Base-by-base conservation (phyloP, 495 filamentous ascomycete genomes). In the Endocarpon pusillum region DNA sequence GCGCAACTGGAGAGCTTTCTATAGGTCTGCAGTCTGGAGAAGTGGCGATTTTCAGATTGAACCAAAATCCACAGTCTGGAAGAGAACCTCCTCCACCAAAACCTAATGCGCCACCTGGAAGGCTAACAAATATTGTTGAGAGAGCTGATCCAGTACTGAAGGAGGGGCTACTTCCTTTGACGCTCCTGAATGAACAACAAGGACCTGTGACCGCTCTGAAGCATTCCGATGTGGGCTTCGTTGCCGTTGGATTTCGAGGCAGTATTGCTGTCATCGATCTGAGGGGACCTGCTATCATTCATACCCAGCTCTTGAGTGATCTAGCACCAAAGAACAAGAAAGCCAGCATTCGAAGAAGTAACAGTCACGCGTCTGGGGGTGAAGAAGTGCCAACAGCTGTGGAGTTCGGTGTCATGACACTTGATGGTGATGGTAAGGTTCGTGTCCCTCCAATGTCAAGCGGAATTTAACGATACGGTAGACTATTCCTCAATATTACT, bases 401-500 rank as follows among this genome's bases (percentile, higher is more conserved):
- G 8, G 81, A 94, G 52, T 97, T 96, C 59, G 83, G 81, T 38
- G 81, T 94, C 19, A 76, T 97, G 73, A 89, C 78, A 9, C 59
- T 94, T 14, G 89, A 96, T 28, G 81, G 78, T 0, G 87, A 94
- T 54, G 69, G 71, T 75, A 54, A 39, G 44, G 16, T 18, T 20
- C 19, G 1, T 10, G 9, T 28, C 14, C n/a, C 4, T 1, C 14
- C 12, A n/a, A 6, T 14, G 5, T 31, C 3, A 35, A n/a, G 23
- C 23, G 12, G 7, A n/a, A 32, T 27, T n/a, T 17, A 39, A 59
- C 32, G 4, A 32, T 20, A 31, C 19, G 36, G 8, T 34, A 70
- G 77, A 81, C 40, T 97, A 92, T 46, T 94, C 87, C 4, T 92
- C 81, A 43, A 92, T 97, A 35, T 73, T 77, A 30, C 78, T 86